Percentiles rank a stretch among this genome's conserved stretches.
Evolutionary conservation across 1,284 basidiomycete species (phyloP).

Genomic region (Ustilago nuda): DNA sequence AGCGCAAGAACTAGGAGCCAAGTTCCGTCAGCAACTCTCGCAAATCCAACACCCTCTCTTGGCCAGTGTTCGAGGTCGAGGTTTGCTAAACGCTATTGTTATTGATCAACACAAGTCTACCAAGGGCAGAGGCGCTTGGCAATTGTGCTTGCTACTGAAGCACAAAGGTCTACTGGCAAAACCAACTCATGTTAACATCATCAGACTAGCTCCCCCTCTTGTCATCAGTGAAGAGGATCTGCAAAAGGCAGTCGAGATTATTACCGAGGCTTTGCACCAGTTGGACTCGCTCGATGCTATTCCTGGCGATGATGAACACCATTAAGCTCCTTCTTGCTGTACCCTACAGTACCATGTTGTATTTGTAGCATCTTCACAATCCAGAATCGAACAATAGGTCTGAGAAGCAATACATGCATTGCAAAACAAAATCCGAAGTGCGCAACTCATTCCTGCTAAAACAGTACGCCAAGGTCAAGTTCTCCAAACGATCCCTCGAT

Average conservation of each 20-base stretch:
- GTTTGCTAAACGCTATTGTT: conserved; percentile 92
- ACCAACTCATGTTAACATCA: conserved; percentile 95
- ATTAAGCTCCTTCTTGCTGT: background rate
- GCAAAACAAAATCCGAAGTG: too few relatives aligned
- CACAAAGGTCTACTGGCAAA: conserved; percentile 90
- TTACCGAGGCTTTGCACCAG: conserved; percentile 81
- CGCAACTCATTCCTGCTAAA: too few relatives aligned
- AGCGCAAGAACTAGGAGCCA: conserved; percentile 81
- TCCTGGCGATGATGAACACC: conserved; percentile 56
- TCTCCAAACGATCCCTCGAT: too few relatives aligned
- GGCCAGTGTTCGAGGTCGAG: conserved; percentile 82
- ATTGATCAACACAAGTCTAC: conserved; percentile 87
- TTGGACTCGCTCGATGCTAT: conserved; percentile 74
- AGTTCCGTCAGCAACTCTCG: conserved; percentile 73
- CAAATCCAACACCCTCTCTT: conserved; percentile 74
- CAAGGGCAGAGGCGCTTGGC: conserved; percentile 87
- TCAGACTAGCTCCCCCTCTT: conserved; percentile 93
- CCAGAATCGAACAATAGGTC: background rate
- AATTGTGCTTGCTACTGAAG: conserved; percentile 93
- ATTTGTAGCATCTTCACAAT: conserved; percentile 4
- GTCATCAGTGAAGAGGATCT: conserved; percentile 90
- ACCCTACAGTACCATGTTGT: background rate
- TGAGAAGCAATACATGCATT: background rate
- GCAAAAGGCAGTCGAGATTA: conserved; percentile 79
- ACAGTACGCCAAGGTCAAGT: too few relatives aligned